A percentile compares a stretch with the other conserved stretches of the same genome.
Conservation (phyloP, 2,329 filamentous ascomycete genomes). For the Curvularia lunata region DNA sequence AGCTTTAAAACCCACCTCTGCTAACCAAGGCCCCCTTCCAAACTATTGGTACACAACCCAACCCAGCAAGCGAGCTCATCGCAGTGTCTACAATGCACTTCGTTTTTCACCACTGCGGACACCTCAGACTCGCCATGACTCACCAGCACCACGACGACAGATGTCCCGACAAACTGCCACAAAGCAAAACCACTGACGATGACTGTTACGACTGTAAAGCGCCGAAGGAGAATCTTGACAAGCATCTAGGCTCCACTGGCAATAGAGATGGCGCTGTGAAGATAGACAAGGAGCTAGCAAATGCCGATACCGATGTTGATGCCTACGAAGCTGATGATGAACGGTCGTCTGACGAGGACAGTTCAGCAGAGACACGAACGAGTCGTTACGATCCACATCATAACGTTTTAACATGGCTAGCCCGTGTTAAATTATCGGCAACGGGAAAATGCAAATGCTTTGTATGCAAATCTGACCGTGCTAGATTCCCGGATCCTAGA, state of each 20-base stretch:
- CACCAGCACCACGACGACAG: not conserved
- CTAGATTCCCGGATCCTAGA: not conserved
- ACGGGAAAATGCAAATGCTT: not conserved
- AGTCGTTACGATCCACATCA: not conserved
- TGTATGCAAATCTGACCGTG: not conserved
- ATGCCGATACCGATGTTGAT: not conserved
- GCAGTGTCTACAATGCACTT: conserved; percentile 1
- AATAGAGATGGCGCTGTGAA: too few species aligned
- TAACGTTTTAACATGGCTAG: not conserved
- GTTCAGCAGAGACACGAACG: not conserved
- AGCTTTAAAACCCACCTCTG: not conserved
- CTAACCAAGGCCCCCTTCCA: not conserved
- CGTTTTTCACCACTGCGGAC: conserved; percentile 6
- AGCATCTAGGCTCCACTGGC: not conserved
- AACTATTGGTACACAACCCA: not conserved
- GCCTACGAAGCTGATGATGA: not conserved
- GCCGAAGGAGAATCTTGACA: not conserved
- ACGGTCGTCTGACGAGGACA: not conserved
- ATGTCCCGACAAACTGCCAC: not conserved
- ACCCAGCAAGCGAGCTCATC: not conserved
- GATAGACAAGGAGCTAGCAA: not conserved
- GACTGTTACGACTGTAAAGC: conserved; percentile 1
- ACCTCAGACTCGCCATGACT: conserved; percentile 1
- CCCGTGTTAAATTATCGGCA: not conserved
- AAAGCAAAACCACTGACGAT: not conserved